Percentiles rank a stretch among this genome's conserved stretches.
These are phyloP conservation scores for Oryza glumipatula DNA, from an alignment of 176 grass and related monocot genomes.

Conservation along the genomic window DNA sequence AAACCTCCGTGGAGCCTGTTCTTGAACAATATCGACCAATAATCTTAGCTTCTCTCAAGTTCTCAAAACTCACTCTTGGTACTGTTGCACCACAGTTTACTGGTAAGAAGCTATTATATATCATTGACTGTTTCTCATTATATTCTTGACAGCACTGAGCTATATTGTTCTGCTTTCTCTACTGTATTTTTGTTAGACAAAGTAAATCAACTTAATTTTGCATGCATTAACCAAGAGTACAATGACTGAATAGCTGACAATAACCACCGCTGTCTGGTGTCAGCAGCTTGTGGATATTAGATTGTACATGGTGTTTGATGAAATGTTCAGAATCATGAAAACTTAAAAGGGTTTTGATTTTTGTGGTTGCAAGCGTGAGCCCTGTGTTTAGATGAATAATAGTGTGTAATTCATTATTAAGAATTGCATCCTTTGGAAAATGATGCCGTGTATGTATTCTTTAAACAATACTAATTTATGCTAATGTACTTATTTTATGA, in stretches of 20 bases:
- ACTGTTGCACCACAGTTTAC: conserved; percentile 97
- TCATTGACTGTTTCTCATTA: background rate
- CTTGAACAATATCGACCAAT: conserved; percentile 92
- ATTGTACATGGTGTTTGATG: background rate
- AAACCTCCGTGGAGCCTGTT: conserved; percentile 77
- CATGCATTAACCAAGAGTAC: background rate
- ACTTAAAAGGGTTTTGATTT: background rate
- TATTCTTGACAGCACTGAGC: background rate
- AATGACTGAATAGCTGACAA: background rate
- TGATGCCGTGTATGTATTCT: background rate
- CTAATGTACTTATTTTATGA: conserved; percentile 11
- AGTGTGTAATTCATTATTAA: background rate
- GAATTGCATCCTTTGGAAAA: conserved; percentile 9
- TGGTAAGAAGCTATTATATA: conserved; percentile 51
- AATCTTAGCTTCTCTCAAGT: conserved; percentile 78
- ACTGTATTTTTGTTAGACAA: background rate
- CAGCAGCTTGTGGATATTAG: background rate
- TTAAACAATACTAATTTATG: background rate
- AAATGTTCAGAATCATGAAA: background rate
- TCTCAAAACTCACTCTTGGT: conserved; percentile 97
- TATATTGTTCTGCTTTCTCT: conserved; percentile 4
- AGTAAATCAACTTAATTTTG: background rate
- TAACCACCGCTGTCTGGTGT: background rate
- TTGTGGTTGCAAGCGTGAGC: background rate
- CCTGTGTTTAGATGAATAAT: background rate